Evolutionary conservation across 192 early-diverging fungal genomes (phyloP), one percentile per base, ranked within the genome.

Genomic region (Backusella westeae): DNA sequence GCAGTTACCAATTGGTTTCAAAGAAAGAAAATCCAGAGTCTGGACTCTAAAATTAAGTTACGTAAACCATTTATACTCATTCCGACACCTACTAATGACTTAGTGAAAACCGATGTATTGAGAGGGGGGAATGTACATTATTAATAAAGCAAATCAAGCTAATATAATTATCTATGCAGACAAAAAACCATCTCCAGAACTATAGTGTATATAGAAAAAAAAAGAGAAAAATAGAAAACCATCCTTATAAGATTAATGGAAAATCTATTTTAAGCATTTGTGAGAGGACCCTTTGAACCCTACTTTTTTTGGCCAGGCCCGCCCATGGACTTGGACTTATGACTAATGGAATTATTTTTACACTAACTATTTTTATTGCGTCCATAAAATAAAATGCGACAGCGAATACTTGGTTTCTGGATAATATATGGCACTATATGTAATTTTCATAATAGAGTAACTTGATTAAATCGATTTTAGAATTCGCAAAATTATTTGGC

Each of bases 401-500:
- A 63, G 8, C 10, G 10, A 63, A 4, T 63, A 10, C 3, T 29
- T 3, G 8, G 29, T 7, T 26, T 8, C 56, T 63, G 9, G 12
- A 63, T 29, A 10, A 3, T 29, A 7, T 14, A 63, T 29, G 3
- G 3, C 1, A 39, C 2, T 26, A 63, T 29, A 63, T 4, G 1
- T 63, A 2, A 0, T 29, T 14, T 29, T 59, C 10, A n/a, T 29
- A 12, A 3, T 14, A 29, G 9, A 9, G 26, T 63, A 56, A 9
- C 26, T 29, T 63, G 8, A 29, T 63, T 63, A 63, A 63, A 63
- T 29, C 23, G 26, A 29, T 26, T 29, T 14, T 63, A 29, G 8
- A 63, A 29, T 63, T 63, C 56, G 56, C 56, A 63, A 63, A 63
- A 63, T 63, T 23, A 63, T 63, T 63, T 63, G 23, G 56, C 56